These are phyloP conservation scores for Arthrobotrys sphaeroides DNA, from an alignment of 2,329 filamentous ascomycete species.

Conservation along the genomic window DNA sequence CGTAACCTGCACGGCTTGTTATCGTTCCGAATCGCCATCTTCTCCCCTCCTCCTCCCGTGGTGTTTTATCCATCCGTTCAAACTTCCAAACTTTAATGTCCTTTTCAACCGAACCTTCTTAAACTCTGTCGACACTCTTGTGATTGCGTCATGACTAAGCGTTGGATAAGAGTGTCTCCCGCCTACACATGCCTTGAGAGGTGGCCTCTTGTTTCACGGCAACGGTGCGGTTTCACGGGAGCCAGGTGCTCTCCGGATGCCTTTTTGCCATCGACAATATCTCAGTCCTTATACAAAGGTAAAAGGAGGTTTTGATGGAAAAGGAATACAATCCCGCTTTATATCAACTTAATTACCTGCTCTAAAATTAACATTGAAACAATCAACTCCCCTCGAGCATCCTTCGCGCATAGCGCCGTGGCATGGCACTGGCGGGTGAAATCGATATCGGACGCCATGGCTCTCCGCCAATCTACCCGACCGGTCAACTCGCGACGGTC, in stretches of 20 bases:
- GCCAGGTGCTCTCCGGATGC: too few relatives aligned
- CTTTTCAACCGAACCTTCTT: constrained; percentile 2
- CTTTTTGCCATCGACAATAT: neutral
- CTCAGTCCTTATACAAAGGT: neutral
- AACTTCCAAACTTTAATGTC: neutral
- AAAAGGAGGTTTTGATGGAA: neutral
- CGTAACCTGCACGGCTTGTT: neutral
- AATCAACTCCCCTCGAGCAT: neutral
- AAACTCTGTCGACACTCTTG: neutral
- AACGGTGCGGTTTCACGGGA: too few relatives aligned
- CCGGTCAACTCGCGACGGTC: neutral
- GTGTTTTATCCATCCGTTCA: neutral
- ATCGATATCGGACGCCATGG: constrained; percentile 12
- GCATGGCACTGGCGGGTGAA: constrained; percentile 9
- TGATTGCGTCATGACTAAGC: neutral
- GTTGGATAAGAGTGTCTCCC: neutral
- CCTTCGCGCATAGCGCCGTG: neutral
- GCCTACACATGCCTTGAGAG: neutral
- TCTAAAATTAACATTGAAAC: too few relatives aligned
- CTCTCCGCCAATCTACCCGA: constrained; percentile 29
- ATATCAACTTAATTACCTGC: neutral
- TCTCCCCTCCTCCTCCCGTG: neutral
- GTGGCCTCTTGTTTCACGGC: neutral
- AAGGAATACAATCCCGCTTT: neutral
- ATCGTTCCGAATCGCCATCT: constrained; percentile 1